Evolutionary conservation across 2,329 filamentous ascomycete genomes (phyloP), one percentile per base, ranked within the genome.

Genomic region (Pseudogymnoascus sp.): DNA sequence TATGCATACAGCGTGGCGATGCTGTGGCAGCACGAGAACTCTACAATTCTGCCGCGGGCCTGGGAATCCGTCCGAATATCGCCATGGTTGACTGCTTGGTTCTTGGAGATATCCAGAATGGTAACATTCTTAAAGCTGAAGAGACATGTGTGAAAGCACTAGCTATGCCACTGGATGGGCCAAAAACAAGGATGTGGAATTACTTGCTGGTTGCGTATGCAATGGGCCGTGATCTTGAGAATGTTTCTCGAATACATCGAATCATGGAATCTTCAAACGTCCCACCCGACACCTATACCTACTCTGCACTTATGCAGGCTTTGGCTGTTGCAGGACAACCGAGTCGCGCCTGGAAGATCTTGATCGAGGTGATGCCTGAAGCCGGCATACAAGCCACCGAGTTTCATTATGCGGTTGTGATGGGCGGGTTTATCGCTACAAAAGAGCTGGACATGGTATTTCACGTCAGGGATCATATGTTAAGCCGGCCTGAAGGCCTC

Each of bases 181-280:
- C 80, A 1, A 77, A 82, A 21, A 86, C 86, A 1, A 78, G 80
- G 33, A 84, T 91, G 71, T 97, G 90, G 90, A 96, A 97, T 71
- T 80, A 85, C 62, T 76, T 97, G 33, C 77, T 97, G 4, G 80
- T 82, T 63, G 84, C 88, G 65, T 82, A 91, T 72, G 90, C 89
- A 6, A 77, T 84, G 63, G 80, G 83, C 6, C 83, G 88, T 63
- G 81, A 88, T 65, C 69, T 86, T 29, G 72, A 77, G 21, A 78
- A 78, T n/a, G 78, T 82, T 15, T 79, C 82, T 66, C 77, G 79
- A 62, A 73, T 84, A 2, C 83, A 86, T 67, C 74, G 76, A 31
- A 77, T 77, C 62, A 88, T 89, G 83, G 74, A 79, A 56, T 70
- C 77, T 4, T 73, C 77, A 42, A 74, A 77, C 0, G 75, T 89